Conservation (phyloP, 2,329 filamentous ascomycete genomes). For the Fusarium temperatum region DNA sequence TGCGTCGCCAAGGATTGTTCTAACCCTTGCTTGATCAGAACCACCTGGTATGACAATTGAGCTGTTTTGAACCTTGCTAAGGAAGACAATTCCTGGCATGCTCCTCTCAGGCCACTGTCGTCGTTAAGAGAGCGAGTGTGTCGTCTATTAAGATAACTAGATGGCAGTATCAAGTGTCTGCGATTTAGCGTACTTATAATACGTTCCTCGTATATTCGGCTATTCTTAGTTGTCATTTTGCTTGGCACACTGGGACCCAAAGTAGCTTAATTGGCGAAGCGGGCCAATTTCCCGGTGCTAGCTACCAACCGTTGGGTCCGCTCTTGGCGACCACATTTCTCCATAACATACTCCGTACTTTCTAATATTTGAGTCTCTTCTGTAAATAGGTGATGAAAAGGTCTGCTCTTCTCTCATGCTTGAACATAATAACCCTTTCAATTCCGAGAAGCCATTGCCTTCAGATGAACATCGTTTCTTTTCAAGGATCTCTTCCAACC, state of each 20-base stretch:
- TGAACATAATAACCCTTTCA: rapidly evolving
- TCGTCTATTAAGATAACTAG: not conserved
- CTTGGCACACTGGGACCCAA: not conserved
- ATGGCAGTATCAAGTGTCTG: rapidly evolving
- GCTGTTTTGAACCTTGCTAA: rapidly evolving
- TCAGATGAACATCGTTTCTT: not conserved
- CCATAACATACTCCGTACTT: not conserved
- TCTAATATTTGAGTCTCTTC: not conserved
- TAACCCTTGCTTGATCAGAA: not conserved
- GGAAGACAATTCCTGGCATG: no score
- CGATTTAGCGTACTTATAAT: not conserved
- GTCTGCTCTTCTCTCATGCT: not conserved
- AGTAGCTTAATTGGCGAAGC: not conserved
- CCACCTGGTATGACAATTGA: not conserved
- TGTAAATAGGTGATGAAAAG: rapidly evolving
- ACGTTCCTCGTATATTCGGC: not conserved
- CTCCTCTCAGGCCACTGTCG: not conserved
- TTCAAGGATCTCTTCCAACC: rapidly evolving
- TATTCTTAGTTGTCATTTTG: not conserved
- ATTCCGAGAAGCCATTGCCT: rapidly evolving
- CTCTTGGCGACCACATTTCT: not conserved
- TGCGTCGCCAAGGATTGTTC: not conserved
- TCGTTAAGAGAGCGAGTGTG: no score
- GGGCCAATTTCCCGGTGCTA: not conserved
- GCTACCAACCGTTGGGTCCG: no score